Conservation (phyloP, 2,329 filamentous ascomycete genomes). For the Clarireedia homoeocarpa region DNA sequence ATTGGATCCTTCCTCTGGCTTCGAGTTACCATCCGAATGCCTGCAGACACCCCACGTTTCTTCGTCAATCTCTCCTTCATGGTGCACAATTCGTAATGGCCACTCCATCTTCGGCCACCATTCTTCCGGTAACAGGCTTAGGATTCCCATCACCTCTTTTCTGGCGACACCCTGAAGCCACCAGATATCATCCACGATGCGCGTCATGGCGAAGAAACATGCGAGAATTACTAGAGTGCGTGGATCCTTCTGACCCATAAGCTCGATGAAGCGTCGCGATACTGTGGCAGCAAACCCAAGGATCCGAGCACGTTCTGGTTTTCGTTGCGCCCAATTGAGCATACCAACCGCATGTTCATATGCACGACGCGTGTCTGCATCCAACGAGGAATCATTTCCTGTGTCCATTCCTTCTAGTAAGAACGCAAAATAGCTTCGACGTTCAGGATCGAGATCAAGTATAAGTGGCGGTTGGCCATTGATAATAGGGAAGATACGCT, state of each 20-base stretch:
- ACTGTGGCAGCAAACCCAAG: conserved; percentile 59
- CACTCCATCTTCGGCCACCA: conserved; percentile 30
- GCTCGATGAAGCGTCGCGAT: conserved; percentile 51
- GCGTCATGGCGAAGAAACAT: conserved; percentile 28
- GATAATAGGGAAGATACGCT: conserved; percentile 52
- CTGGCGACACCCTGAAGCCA: conserved; percentile 62
- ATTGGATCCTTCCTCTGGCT: conserved; percentile 11
- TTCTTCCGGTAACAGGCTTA: conserved; percentile 21
- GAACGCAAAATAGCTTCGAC: conserved; percentile 52
- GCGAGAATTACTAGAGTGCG: conserved; percentile 24
- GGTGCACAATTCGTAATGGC: conserved; percentile 24
- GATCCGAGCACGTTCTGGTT: conserved; percentile 49
- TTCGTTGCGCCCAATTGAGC: conserved; percentile 58
- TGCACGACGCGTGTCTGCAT: conserved; percentile 39
- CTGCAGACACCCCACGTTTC: conserved; percentile 23
- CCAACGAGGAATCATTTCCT: conserved; percentile 29
- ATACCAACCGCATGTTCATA: conserved; percentile 59
- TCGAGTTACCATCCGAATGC: conserved; percentile 8
- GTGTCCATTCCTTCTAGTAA: conserved; percentile 51
- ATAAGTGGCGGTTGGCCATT: conserved; percentile 56
- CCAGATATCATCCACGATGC: conserved; percentile 39
- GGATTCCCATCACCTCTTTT: conserved; percentile 52
- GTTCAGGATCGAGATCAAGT: conserved; percentile 47
- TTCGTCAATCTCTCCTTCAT: conserved; percentile 24
- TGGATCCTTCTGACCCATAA: conserved; percentile 48